A percentile compares a stretch with the other conserved stretches of the same genome.
Evolutionary conservation across 805 yeast species (phyloP).

Genomic region (Alloascoidea hylecoeti): DNA sequence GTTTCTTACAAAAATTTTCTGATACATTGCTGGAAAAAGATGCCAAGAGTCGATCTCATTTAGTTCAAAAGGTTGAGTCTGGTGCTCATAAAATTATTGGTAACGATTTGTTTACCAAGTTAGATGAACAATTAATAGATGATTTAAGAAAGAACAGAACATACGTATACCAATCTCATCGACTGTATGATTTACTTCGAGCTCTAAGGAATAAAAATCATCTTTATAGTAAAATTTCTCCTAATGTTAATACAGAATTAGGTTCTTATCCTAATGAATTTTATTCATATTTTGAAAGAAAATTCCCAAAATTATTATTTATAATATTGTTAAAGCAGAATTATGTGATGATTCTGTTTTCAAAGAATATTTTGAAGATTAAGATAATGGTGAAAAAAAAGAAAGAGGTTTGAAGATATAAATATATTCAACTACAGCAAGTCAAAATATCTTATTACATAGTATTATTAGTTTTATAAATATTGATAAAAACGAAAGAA

Average conservation of each 20-base stretch:
- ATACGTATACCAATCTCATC: slow-evolving; percentile 63
- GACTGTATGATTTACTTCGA: slow-evolving; percentile 72
- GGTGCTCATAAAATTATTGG: slow-evolving; percentile 29
- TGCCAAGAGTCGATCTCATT: slow-evolving; percentile 64
- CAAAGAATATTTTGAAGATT: slow-evolving; percentile 21
- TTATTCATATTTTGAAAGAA: slow-evolving; percentile 54
- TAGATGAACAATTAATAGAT: slow-evolving; percentile 62
- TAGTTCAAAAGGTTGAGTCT: slow-evolving; percentile 40
- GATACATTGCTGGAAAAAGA: slow-evolving; percentile 82
- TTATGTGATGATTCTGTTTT: slow-evolving; percentile 54
- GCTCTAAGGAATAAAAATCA: slow-evolving; percentile 91
- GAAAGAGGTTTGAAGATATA: no score
- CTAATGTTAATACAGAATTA: slow-evolving; percentile 44
- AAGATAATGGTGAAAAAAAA: no score
- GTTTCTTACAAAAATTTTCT: slow-evolving; percentile 74
- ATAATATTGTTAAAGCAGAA: slow-evolving; percentile 41
- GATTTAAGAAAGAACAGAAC: slow-evolving; percentile 86
- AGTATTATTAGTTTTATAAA: no score
- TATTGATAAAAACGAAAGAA: no score
- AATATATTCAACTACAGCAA: no score
- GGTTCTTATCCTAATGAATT: slow-evolving; percentile 79
- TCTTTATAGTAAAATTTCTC: slow-evolving; percentile 84
- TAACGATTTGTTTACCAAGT: slow-evolving; percentile 64
- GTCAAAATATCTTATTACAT: no score
- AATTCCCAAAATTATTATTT: slow-evolving; percentile 73